phyloP scores from a whole-genome alignment of 208 protist genomes.

The Trypanosoma platydactyli region DNA sequence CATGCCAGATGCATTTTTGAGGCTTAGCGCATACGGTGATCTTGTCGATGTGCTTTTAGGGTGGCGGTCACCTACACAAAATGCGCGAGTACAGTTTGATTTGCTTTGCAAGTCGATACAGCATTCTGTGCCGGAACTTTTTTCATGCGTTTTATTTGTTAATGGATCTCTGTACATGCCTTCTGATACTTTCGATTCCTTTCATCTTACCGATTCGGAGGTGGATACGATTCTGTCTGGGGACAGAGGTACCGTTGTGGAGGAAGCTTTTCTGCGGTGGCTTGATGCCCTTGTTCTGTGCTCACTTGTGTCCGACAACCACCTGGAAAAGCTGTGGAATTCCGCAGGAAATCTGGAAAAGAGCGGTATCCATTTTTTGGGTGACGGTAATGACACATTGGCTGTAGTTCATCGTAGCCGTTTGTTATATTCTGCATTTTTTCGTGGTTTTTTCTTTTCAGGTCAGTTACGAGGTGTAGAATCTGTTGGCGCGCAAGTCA shows the following conservation, averaged over 20 bases:
- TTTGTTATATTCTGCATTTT: conserved; percentile 29
- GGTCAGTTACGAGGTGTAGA: conserved; percentile 37
- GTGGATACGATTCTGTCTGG: conserved; percentile 4
- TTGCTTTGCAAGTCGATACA: conserved; percentile 15
- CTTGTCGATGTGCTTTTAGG: conserved; percentile 38
- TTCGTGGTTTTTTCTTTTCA: conserved; percentile 46
- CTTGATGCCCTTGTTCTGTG: conserved; percentile 20
- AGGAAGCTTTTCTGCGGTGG: conserved; percentile 21
- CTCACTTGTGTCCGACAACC: conserved; percentile 6
- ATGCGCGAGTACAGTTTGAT: conserved; percentile 9
- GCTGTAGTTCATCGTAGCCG: conserved; percentile 29
- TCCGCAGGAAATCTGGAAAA: background rate
- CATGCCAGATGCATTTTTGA: conserved; percentile 15
- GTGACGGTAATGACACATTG: conserved; percentile 33
- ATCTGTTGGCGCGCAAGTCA: conserved; percentile 39
- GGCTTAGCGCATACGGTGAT: conserved; percentile 15
- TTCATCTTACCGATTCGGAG: conserved; percentile 6
- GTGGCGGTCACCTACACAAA: conserved; percentile 26
- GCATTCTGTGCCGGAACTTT: conserved; percentile 10
- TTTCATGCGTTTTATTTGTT: conserved; percentile 21
- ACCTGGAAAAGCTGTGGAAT: background rate
- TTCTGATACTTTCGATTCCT: background rate
- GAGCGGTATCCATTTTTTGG: conserved; percentile 11
- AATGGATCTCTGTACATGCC: conserved; percentile 24
- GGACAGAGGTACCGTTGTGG: background rate